Evolutionary conservation across 169 alveolate genomes (phyloP).

Genomic region (Plasmodium cynomolgi): DNA sequence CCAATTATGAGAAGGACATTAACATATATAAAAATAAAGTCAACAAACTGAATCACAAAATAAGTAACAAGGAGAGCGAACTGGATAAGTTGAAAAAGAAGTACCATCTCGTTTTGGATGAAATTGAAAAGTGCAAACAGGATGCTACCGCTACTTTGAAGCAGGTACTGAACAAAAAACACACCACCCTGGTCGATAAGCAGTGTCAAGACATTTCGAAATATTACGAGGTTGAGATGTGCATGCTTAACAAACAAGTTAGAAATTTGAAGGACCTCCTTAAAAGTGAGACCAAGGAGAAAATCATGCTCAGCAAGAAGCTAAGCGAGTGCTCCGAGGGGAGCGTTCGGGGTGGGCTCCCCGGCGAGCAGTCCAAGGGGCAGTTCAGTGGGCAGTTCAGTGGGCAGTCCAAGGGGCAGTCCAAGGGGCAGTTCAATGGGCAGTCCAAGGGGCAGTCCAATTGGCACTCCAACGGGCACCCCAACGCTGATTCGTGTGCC

Average conservation of each 20-base stretch:
- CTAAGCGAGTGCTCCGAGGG: neutral
- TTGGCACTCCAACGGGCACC: neutral
- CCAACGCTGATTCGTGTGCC: neutral
- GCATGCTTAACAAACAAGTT: slow-evolving; percentile 34
- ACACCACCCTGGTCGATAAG: slow-evolving; percentile 37
- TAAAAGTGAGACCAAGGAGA: slow-evolving; percentile 56
- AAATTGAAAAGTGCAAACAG: slow-evolving; percentile 57
- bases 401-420: too few species aligned
- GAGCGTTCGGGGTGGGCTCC: neutral
- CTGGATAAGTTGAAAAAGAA: slow-evolving; percentile 40
- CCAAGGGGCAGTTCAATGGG: too few species aligned
- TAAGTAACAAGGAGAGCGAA: slow-evolving; percentile 46
- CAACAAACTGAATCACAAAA: slow-evolving; percentile 21
- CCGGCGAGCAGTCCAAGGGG: too few species aligned
- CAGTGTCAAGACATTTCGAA: slow-evolving; percentile 52
- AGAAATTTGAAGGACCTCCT: slow-evolving; percentile 41
- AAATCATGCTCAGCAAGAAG: slow-evolving; percentile 32
- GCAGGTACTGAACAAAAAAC: slow-evolving; percentile 49
- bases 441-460: neutral
- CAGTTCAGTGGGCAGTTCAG: too few species aligned
- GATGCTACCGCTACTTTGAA: slow-evolving; percentile 39
- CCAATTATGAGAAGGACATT: slow-evolving; percentile 54
- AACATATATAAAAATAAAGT: slow-evolving; percentile 60
- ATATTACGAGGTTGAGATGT: slow-evolving; percentile 55
- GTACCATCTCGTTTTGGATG: slow-evolving; percentile 36